These are phyloP conservation scores for Debaryomyces udenii DNA, from an alignment of 1,139 yeast species.

Conservation along the genomic window DNA sequence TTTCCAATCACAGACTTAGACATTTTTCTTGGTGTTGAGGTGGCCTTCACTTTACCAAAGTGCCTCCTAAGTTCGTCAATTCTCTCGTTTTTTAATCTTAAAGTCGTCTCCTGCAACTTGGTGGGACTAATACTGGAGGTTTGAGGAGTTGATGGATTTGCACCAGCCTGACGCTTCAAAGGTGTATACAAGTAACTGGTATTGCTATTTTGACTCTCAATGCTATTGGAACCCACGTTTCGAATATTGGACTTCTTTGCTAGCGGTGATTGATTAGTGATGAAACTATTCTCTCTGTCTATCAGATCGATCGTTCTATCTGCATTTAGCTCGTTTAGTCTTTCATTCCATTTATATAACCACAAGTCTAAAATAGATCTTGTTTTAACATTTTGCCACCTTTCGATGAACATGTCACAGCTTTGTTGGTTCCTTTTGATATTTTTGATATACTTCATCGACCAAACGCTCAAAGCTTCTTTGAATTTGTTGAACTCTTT, in stretches of 20 bases:
- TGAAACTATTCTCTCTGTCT: constrained; percentile 25
- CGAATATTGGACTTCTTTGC: constrained; percentile 26
- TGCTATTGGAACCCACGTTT: constrained; percentile 4
- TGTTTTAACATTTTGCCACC: constrained; percentile 35
- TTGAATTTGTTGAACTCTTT: constrained; percentile 29
- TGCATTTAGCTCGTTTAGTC: constrained; percentile 1
- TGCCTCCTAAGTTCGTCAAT: constrained; percentile 39
- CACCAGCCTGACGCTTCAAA: constrained; percentile 28
- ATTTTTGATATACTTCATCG: constrained; percentile 39
- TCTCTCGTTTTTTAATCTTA: constrained; percentile 36
- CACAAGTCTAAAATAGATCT: constrained; percentile 43
- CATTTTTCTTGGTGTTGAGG: constrained; percentile 16
- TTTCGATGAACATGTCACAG: constrained; percentile 36
- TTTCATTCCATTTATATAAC: constrained; percentile 27
- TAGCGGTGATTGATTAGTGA: constrained; percentile 40
- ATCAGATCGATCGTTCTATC: constrained; percentile 15
- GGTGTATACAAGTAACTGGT: constrained; percentile 38
- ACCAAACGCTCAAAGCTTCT: constrained; percentile 39
- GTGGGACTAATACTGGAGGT: constrained; percentile 37
- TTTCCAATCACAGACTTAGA: background rate
- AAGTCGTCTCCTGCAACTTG: constrained; percentile 43
- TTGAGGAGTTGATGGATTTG: constrained; percentile 26
- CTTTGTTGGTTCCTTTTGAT: constrained; percentile 39
- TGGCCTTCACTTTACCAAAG: constrained; percentile 32
- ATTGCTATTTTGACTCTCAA: constrained; percentile 11